Evolutionary conservation across 1,139 yeast species (phyloP).

Genomic region (Hanseniaspora uvarum): DNA sequence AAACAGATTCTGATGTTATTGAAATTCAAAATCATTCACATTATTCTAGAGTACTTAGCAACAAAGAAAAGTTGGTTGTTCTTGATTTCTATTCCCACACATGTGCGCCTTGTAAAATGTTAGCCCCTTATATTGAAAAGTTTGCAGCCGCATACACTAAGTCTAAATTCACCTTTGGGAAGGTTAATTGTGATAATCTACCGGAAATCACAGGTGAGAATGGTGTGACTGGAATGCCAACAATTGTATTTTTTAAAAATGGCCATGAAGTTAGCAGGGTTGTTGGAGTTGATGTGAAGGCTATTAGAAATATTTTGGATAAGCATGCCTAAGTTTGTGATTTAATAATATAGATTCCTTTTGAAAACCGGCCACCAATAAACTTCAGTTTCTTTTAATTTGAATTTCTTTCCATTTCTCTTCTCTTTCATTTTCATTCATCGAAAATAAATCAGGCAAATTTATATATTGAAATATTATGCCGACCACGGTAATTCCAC

Average conservation of each 20-base stretch:
- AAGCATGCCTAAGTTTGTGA: not conserved
- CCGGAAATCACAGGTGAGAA: constrained; percentile 63
- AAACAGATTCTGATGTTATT: constrained; percentile 21
- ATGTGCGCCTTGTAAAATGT: constrained; percentile 97
- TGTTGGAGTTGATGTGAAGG: constrained; percentile 80
- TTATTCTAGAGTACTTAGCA: constrained; percentile 37
- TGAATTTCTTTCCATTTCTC: constrained; percentile 6
- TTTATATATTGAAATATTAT: constrained; percentile 47
- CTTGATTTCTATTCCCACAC: constrained; percentile 91
- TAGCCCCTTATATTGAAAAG: constrained; percentile 81
- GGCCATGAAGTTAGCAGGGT: constrained; percentile 65
- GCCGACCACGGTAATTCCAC: constrained; percentile 50
- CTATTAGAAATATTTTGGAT: constrained; percentile 40
- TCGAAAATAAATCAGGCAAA: constrained; percentile 57
- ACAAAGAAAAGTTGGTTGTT: constrained; percentile 57
- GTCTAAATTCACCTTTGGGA: constrained; percentile 52
- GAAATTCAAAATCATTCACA: constrained; percentile 7
- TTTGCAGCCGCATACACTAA: constrained; percentile 47
- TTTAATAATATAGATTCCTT: too few relatives aligned
- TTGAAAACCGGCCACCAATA: too few relatives aligned
- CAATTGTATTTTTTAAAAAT: constrained; percentile 64
- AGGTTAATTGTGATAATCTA: constrained; percentile 75
- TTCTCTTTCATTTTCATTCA: constrained; percentile 2
- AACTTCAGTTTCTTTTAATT: not conserved
- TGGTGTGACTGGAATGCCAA: constrained; percentile 82